A percentile compares a stretch with the other conserved stretches of the same genome.
Evolutionary conservation across 2,329 filamentous ascomycete genomes (phyloP).

Genomic region (Aspergillus novoparasiticus): DNA sequence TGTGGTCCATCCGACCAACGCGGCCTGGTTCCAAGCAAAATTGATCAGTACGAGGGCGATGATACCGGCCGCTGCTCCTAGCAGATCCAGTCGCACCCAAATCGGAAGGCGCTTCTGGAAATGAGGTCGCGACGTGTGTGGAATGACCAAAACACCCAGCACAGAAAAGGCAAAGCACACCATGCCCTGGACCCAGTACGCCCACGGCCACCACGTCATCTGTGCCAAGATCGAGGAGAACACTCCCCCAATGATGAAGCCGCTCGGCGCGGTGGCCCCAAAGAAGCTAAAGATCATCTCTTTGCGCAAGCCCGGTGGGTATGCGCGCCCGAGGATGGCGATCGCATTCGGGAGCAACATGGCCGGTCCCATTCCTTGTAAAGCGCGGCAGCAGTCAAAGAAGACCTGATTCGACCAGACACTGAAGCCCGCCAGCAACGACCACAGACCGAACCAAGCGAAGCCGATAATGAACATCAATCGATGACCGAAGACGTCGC

Average conservation of each 20-base stretch:
- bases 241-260: constrained; percentile 36
- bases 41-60: constrained; percentile 63
- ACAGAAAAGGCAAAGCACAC: constrained; percentile 37
- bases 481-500: constrained; percentile 42
- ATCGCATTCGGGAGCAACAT: constrained; percentile 66
- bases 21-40: constrained; percentile 68
- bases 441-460: constrained; percentile 42
- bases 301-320: constrained; percentile 59
- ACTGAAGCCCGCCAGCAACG: constrained; percentile 38
- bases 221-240: constrained; percentile 8
- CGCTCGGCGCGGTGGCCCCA: constrained; percentile 52
- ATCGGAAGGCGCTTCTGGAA: constrained; percentile 25
- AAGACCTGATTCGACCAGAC: constrained; percentile 45
- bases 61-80: constrained; percentile 49
- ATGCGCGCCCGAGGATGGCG: constrained; percentile 62
- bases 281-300: constrained; percentile 62
- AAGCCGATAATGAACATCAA: constrained; percentile 40
- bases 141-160: constrained; percentile 37
- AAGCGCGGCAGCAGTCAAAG: constrained; percentile 55
- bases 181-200: constrained; percentile 44
- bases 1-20: constrained; percentile 60
- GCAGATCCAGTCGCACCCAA: constrained; percentile 19
- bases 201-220: constrained; percentile 54
- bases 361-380: constrained; percentile 62
- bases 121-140: constrained; percentile 42